These are phyloP conservation scores for Trematosphaeria pertusa DNA, from an alignment of 2,329 filamentous ascomycete genomes.

Conservation along the genomic window DNA sequence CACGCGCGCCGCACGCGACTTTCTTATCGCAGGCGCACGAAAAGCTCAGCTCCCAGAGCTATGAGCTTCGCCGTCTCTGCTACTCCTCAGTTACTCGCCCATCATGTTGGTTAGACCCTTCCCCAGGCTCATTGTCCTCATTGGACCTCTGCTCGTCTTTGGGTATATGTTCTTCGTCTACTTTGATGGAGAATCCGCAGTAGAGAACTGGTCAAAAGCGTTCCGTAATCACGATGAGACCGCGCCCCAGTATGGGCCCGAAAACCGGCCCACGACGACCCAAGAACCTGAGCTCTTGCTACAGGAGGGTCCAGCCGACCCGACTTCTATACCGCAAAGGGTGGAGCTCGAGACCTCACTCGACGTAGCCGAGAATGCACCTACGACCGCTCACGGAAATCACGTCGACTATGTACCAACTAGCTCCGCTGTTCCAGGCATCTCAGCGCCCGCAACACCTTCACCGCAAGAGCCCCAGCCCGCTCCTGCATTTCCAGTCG, in stretches of 20 bases:
- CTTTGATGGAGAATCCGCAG: conserved; percentile 4
- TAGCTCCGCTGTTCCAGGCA: background rate
- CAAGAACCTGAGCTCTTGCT: background rate
- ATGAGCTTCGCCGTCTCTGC: no score
- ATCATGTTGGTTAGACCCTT: conserved; percentile 6
- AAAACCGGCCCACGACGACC: background rate
- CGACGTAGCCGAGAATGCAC: background rate
- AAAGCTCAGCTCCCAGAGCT: no score
- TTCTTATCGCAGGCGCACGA: conserved; percentile 10
- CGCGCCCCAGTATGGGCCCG: background rate
- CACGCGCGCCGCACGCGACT: background rate
- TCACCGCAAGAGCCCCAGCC: conserved; percentile 2
- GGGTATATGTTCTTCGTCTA: conserved; percentile 6
- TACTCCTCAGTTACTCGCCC: no score
- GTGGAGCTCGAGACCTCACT: no score
- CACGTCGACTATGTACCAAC: background rate
- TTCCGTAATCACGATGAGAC: conserved; percentile 3
- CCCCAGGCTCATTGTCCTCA: conserved; percentile 2
- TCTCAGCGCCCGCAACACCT: background rate
- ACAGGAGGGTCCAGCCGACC: no score
- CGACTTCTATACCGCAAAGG: no score
- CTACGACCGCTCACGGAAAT: background rate
- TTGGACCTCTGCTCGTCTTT: conserved; percentile 6
- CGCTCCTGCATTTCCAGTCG: background rate
- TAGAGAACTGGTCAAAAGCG: background rate